Percentiles rank a stretch among this genome's conserved stretches.
phyloP scores from a whole-genome alignment of 1,139 yeast genomes.

The Yamadazyma oceani region DNA sequence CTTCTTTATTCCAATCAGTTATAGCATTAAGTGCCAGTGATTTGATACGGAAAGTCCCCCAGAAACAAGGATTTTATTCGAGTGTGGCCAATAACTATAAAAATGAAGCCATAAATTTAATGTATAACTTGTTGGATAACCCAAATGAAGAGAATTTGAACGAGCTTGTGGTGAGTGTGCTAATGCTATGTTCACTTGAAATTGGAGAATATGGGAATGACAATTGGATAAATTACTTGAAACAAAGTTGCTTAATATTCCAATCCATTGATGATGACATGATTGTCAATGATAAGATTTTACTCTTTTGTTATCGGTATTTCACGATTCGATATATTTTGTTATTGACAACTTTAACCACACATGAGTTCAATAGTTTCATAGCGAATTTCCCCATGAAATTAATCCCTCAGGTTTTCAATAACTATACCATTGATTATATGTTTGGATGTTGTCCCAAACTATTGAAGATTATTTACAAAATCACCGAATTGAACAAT shows the following conservation, averaged over 20 bases:
- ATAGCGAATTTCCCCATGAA: conserved; percentile 20
- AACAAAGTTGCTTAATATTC: conserved; percentile 26
- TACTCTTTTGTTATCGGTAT: conserved; percentile 26
- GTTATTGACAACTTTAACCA: conserved; percentile 22
- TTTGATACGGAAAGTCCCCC: conserved; percentile 13
- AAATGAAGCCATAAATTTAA: conserved; percentile 17
- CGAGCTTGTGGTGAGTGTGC: conserved; percentile 16
- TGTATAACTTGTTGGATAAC: conserved; percentile 16
- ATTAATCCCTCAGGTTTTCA: conserved; percentile 19
- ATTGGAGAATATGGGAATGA: conserved; percentile 24
- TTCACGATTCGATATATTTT: conserved; percentile 25
- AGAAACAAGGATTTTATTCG: conserved; percentile 9
- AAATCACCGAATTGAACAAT: conserved; percentile 18
- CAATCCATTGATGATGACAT: conserved; percentile 16
- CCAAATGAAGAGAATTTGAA: conserved; percentile 12
- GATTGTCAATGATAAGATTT: conserved; percentile 18
- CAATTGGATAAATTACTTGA: conserved; percentile 25
- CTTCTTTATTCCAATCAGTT: conserved; percentile 16
- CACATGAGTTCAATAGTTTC: conserved; percentile 14
- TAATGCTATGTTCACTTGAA: conserved; percentile 27
- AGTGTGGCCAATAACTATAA: conserved; percentile 14
- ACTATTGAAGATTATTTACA: conserved; percentile 19
- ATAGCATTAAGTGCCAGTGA: conserved; percentile 20
- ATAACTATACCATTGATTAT: conserved; percentile 21
- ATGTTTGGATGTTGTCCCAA: conserved; percentile 31